Evolutionary conservation across 441 rosid genomes (phyloP), one percentile per base, ranked within the genome.

Genomic region (Erodium trifolium): DNA sequence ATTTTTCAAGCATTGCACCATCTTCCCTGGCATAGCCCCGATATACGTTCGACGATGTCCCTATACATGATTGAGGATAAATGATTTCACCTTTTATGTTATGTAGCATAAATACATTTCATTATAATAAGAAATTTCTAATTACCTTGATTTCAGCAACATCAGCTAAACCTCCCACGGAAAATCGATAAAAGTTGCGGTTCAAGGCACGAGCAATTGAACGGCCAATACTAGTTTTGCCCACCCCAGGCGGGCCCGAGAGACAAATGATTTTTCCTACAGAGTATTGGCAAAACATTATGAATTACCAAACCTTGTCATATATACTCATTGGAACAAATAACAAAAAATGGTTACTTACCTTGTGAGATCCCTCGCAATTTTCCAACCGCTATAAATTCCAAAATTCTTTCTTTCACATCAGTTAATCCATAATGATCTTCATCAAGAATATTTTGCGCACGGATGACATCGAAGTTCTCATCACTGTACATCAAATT

Each of bases 301-400:
- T 66, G 65, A 68, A 76, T 66, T 41, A 69, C 3, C 39, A 41
- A 23, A 41, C 68, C 18, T 23, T 57, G 18, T 31, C 12, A 6
- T 64, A 14, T 64, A 4, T 31, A 34, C 19, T 6, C 35, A 34
- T 34, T 14, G 45, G 43, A 29, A 53, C 43, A 16, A 17, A 34
- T 16, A 34, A 43, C 65, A 66, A 47, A 71, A 66, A 47, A 68
- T 16, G 55, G 39, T 29, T 35, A 71, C 83, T 66, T 70, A 95
- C 99, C 99, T 85, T 92, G 99, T 16, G 99, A 87, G 66, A 76
- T 91, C 80, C 99, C 99, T 85, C 99, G 83, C 63, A 92, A 93
- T 81, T 90, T 95, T 67, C 99, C 99, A 16, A 95, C 99, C 18
- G 99, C 99, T 66, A 95, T 95, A 76, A 95, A 95, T 79, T 95